These are phyloP conservation scores for Melanomma pulvis-pyrius DNA, from an alignment of 495 filamentous ascomycete genomes.

Conservation along the genomic window DNA sequence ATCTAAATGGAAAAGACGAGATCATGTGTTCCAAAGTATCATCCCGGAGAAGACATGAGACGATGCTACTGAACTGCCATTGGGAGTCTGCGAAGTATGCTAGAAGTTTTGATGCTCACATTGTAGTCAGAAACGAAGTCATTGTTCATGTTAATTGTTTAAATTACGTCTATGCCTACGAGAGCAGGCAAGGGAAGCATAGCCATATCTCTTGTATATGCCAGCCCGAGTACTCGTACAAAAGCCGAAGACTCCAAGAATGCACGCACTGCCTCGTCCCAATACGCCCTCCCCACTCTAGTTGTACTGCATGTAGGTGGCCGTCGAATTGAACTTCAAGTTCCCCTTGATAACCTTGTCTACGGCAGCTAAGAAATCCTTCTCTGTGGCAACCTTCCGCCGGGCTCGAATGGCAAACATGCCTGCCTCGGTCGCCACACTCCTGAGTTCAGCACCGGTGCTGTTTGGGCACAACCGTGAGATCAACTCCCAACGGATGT, in stretches of 20 bases:
- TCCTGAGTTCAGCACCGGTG: conserved; percentile 90
- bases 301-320: conserved; percentile 99
- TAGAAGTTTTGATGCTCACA: too few relatives aligned
- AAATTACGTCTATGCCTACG: conserved; percentile 4
- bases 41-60: too few relatives aligned
- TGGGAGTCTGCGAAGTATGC: too few relatives aligned
- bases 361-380: conserved; percentile 96
- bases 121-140: too few relatives aligned
- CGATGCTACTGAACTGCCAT: too few relatives aligned
- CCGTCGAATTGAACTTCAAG: conserved; percentile 98
- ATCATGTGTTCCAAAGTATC: too few relatives aligned
- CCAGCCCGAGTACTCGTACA: conserved; percentile 15
- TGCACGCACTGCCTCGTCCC: conserved; percentile 6
- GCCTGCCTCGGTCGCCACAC: conserved; percentile 97
- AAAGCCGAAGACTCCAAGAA: conserved; percentile 15
- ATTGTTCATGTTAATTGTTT: not conserved
- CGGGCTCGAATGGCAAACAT: conserved; percentile 98
- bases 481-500: conserved; percentile 98
- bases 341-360: conserved; percentile 99
- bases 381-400: conserved; percentile 98
- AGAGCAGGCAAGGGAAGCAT: not conserved
- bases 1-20: conserved; percentile 20
- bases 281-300: conserved; percentile 51
- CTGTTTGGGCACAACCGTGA: conserved; percentile 95
- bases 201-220: not conserved